A percentile compares a stretch with the other conserved stretches of the same genome.
Conservation (phyloP, 768 basidiomycete genomes). For the Suillus plorans region DNA sequence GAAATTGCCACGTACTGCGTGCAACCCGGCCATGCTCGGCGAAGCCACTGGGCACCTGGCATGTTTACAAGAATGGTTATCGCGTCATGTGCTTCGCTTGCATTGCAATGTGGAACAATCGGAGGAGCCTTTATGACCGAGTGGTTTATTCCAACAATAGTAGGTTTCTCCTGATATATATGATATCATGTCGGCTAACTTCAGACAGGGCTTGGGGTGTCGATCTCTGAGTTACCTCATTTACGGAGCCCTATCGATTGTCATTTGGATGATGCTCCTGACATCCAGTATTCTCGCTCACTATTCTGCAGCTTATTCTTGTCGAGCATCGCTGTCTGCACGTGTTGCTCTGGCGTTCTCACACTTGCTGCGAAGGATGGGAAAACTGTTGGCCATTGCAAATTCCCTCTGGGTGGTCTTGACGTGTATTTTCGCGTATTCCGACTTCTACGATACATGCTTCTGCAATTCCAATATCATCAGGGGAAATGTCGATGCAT, state of each 20-base stretch:
- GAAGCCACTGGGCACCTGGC: slow-evolving; percentile 16
- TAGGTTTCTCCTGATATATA: neutral
- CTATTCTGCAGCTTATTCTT: neutral
- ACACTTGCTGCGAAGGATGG: slow-evolving; percentile 14
- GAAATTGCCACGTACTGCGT: slow-evolving; percentile 16
- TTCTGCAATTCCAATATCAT: slow-evolving; percentile 21
- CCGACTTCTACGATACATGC: slow-evolving; percentile 19
- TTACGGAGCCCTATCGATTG: slow-evolving; percentile 19
- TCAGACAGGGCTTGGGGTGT: slow-evolving; percentile 19
- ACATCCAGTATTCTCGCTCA: slow-evolving; percentile 7
- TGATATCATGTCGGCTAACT: neutral
- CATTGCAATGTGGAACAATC: slow-evolving; percentile 25
- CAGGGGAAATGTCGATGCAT: slow-evolving; percentile 1
- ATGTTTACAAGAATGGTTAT: slow-evolving; percentile 18
- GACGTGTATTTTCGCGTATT: slow-evolving; percentile 22
- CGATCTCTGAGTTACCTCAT: slow-evolving; percentile 22
- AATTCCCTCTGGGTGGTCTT: slow-evolving; percentile 20
- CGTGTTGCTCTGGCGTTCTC: slow-evolving; percentile 7
- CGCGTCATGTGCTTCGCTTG: slow-evolving; percentile 21
- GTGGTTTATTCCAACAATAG: slow-evolving; percentile 24
- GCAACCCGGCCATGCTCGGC: slow-evolving; percentile 1
- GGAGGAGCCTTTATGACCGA: slow-evolving; percentile 23
- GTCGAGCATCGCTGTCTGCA: neutral
- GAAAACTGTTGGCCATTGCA: slow-evolving; percentile 17
- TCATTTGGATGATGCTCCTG: slow-evolving; percentile 22